A percentile compares a stretch with the other conserved stretches of the same genome.
Conservation (phyloP, 1,284 basidiomycete genomes). For the Mycena citricolor region DNA sequence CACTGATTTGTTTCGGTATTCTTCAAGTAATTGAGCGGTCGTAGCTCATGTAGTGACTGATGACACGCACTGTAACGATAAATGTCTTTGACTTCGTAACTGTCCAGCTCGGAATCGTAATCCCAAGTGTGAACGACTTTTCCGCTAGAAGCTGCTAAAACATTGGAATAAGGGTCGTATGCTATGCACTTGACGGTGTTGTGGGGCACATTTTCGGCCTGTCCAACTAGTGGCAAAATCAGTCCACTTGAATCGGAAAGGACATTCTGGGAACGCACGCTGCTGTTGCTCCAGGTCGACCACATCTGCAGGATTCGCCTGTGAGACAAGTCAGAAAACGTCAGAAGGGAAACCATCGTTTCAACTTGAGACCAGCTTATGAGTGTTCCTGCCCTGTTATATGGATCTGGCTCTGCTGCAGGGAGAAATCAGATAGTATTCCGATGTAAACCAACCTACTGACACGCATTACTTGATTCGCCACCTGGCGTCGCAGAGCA, state of each 20-base stretch:
- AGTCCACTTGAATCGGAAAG: not conserved
- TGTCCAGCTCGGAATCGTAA: not conserved
- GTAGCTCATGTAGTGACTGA: not conserved
- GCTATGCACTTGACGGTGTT: conserved; percentile 9
- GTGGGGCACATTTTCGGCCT: conserved; percentile 1
- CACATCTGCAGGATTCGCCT: conserved; percentile 8
- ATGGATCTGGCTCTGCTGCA: conserved; percentile 18
- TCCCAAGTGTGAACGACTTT: conserved; percentile 13
- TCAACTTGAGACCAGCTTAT: conserved; percentile 18
- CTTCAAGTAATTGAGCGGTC: too few relatives aligned
- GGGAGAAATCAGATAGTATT: not conserved
- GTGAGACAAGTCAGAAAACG: not conserved
- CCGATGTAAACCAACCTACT: not conserved
- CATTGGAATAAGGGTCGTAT: conserved; percentile 15
- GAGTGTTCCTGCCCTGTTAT: conserved; percentile 19
- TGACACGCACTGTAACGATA: conserved; percentile 5
- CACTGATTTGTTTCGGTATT: not conserved
- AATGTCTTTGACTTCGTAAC: not conserved
- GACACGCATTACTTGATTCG: conserved; percentile 1
- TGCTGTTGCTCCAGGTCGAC: conserved; percentile 11
- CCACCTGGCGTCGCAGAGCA: conserved; percentile 19
- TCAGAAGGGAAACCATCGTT: not conserved
- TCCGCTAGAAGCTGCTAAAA: conserved; percentile 9
- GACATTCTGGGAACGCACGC: not conserved
- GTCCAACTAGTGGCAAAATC: not conserved